Conservation (phyloP, 116 monocot species). For the Papilionanthe hybrid region DNA sequence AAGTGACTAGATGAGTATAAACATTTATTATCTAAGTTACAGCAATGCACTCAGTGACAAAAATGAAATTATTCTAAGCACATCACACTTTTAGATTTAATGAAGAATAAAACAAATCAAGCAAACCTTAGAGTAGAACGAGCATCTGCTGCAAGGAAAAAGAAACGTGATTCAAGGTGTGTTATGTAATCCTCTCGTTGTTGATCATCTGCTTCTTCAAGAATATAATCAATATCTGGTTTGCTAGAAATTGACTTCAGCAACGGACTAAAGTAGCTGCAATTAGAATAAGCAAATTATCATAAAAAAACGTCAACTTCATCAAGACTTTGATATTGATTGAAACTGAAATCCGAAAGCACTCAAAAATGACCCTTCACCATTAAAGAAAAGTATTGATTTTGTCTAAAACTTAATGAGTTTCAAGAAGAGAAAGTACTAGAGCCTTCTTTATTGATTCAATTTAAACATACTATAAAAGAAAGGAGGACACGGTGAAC, state of each 20-base stretch:
- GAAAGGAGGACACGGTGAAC: neutral
- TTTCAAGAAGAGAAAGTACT: neutral
- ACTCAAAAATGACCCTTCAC: neutral
- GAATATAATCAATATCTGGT: slow-evolving; percentile 45
- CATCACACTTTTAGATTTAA: neutral
- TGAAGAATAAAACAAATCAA: neutral
- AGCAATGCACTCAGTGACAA: neutral
- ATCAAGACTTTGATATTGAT: neutral
- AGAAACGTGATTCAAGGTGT: slow-evolving; percentile 81
- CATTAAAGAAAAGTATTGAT: neutral
- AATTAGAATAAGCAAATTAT: slow-evolving; percentile 10
- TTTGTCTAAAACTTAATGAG: neutral
- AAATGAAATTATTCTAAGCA: neutral
- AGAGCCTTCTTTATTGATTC: neutral
- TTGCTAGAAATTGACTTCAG: slow-evolving; percentile 70
- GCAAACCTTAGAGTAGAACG: slow-evolving; percentile 71
- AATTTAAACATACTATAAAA: neutral
- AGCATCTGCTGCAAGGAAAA: slow-evolving; percentile 97
- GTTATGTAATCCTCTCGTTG: slow-evolving; percentile 70
- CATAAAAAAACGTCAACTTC: neutral
- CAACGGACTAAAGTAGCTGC: slow-evolving; percentile 93
- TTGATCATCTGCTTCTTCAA: slow-evolving; percentile 52
- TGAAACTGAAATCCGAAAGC: neutral
- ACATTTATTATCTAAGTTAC: neutral
- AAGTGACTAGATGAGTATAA: neutral